These are phyloP conservation scores for Cyclanthera cordifolia DNA, from an alignment of 306 rosid species.

Conservation along the genomic window DNA sequence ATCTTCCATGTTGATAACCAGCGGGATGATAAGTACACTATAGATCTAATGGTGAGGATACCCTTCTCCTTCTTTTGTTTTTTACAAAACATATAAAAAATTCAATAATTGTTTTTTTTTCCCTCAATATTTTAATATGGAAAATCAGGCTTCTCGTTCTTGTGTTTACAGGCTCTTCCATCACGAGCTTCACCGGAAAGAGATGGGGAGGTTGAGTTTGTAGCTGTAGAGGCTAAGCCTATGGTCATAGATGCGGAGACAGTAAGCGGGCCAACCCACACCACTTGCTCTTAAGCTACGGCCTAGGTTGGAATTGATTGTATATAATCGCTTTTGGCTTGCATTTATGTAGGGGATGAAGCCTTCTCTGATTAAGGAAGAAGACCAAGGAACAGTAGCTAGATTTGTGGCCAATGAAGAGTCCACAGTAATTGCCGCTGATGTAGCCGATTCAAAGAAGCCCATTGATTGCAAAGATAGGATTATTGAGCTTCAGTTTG, in stretches of 20 bases:
- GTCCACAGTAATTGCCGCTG: slow-evolving; percentile 23
- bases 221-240: slow-evolving; percentile 38
- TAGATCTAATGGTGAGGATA: slow-evolving; percentile 84
- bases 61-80: no score
- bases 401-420: slow-evolving; percentile 45
- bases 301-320: not conserved
- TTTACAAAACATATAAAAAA: no score
- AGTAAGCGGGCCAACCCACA: slow-evolving; percentile 51
- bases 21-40: slow-evolving; percentile 67
- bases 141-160: not conserved
- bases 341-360: slow-evolving; percentile 45
- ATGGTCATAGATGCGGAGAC: slow-evolving; percentile 41
- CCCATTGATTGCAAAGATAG: slow-evolving; percentile 29
- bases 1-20: slow-evolving; percentile 35
- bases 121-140: slow-evolving; percentile 3
- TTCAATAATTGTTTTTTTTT: no score
- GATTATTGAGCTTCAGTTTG: slow-evolving; percentile 49
- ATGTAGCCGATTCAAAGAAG: slow-evolving; percentile 42
- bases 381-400: slow-evolving; percentile 30
- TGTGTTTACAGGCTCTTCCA: slow-evolving; percentile 49
- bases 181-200: slow-evolving; percentile 84
- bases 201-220: slow-evolving; percentile 39
- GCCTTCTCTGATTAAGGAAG: slow-evolving; percentile 42
- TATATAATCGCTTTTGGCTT: slow-evolving; percentile 5
- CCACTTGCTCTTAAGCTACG: slow-evolving; percentile 4